Evolutionary conservation across 768 basidiomycete species (phyloP).

Genomic region (Collybiopsis confluens): DNA sequence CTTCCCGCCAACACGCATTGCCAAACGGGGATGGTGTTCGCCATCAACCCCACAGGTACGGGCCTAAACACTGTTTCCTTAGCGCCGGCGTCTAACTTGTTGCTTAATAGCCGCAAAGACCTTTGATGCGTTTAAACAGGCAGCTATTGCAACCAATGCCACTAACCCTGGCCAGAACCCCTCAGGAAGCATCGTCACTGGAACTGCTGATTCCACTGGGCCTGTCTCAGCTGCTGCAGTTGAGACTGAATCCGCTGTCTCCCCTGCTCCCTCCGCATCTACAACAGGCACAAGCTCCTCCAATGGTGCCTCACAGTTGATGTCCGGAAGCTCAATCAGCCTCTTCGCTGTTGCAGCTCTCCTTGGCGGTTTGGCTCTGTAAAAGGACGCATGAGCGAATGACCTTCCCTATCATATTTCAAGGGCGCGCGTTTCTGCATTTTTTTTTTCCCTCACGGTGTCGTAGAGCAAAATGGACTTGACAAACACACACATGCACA

Average conservation of each 20-base stretch:
- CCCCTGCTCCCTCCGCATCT: constrained; percentile 15
- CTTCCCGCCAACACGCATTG: constrained; percentile 26
- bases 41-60: constrained; percentile 41
- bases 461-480: constrained; percentile 3
- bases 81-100: too few species aligned
- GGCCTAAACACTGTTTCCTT: too few species aligned
- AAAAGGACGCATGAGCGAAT: not conserved
- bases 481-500: too few species aligned
- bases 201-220: constrained; percentile 15
- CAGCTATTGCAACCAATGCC: constrained; percentile 17
- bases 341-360: constrained; percentile 7
- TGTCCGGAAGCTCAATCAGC: constrained; percentile 4
- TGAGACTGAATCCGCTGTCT: constrained; percentile 15
- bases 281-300: too few species aligned
- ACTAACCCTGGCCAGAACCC: constrained; percentile 6
- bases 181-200: constrained; percentile 9
- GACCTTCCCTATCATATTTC: not conserved
- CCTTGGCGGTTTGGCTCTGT: constrained; percentile 4
- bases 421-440: not conserved
- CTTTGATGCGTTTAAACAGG: constrained; percentile 44
- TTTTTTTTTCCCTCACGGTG: not conserved
- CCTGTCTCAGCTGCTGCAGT: constrained; percentile 13
- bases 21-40: constrained; percentile 55
- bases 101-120: constrained; percentile 30
- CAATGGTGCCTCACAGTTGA: constrained; percentile 3